A percentile compares a stretch with the other conserved stretches of the same genome.
These are phyloP conservation scores for Penicillium sp. DNA, from an alignment of 2,329 filamentous ascomycete genomes.

Conservation along the genomic window DNA sequence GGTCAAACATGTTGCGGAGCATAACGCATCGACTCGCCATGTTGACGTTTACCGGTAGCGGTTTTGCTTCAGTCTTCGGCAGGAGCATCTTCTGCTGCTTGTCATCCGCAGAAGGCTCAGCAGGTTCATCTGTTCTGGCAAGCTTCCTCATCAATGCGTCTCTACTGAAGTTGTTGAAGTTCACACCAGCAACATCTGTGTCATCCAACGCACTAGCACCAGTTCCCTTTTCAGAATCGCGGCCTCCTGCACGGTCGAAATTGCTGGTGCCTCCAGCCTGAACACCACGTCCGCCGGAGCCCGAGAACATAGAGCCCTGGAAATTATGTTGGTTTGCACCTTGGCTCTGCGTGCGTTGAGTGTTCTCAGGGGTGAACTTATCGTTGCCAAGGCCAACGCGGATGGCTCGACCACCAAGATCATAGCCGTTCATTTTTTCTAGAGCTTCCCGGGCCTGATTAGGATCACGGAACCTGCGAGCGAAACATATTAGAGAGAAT, in stretches of 20 bases:
- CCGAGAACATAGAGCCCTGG: constrained; percentile 90
- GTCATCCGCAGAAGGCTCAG: constrained; percentile 62
- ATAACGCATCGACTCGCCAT: constrained; percentile 93
- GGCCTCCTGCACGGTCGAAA: constrained; percentile 88
- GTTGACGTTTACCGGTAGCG: constrained; percentile 82
- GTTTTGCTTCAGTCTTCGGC: constrained; percentile 78
- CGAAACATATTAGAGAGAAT: constrained; percentile 2
- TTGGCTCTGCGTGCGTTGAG: constrained; percentile 88
- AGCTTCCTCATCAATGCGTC: constrained; percentile 99
- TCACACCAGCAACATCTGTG: constrained; percentile 95
- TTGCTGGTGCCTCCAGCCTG: constrained; percentile 75
- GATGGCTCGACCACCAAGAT: constrained; percentile 94
- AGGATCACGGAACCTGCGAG: constrained; percentile 79
- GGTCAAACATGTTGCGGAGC: constrained; percentile 93
- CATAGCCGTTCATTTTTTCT: constrained; percentile 99
- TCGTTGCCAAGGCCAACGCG: constrained; percentile 99
- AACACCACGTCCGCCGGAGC: constrained; percentile 82
- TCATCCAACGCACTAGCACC: constrained; percentile 96
- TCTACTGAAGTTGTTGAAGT: constrained; percentile 99
- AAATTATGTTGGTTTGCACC: constrained; percentile 68
- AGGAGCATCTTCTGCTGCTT: constrained; percentile 75
- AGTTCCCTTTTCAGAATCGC: constrained; percentile 84
- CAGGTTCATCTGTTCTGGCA: constrained; percentile 87
- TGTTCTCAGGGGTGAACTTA: constrained; percentile 98
- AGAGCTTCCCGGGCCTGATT: constrained; percentile 90